These are phyloP conservation scores for Camellia lanceoleosa DNA, from an alignment of 148 eudicot species.

Conservation along the genomic window DNA sequence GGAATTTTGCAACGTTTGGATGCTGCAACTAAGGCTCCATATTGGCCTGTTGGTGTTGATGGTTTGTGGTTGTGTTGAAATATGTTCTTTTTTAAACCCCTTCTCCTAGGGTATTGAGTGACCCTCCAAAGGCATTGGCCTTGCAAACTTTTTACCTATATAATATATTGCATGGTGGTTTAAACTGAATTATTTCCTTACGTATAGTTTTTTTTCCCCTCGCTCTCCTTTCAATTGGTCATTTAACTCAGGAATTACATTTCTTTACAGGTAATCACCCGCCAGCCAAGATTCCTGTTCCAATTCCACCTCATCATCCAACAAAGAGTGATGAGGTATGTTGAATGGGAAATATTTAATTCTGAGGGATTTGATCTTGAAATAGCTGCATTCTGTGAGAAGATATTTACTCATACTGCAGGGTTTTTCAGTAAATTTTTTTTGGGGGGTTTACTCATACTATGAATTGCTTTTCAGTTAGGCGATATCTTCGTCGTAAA, in stretches of 20 bases:
- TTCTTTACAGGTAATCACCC: slow-evolving; percentile 69
- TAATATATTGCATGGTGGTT: neutral
- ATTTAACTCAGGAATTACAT: slow-evolving; percentile 20
- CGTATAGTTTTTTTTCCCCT: neutral
- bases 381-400: neutral
- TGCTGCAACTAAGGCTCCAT: slow-evolving; percentile 90
- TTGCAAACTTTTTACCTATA: neutral
- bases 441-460: neutral
- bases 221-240: neutral
- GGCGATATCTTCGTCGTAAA: neutral
- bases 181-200: slow-evolving; percentile 5
- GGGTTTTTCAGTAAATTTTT: neutral
- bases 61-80: slow-evolving; percentile 45
- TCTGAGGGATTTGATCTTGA: slow-evolving; percentile 9
- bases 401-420: neutral
- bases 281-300: slow-evolving; percentile 86
- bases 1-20: slow-evolving; percentile 67
- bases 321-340: slow-evolving; percentile 60
- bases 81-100: neutral
- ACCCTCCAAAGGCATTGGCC: neutral
- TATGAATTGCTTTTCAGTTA: neutral
- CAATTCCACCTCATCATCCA: slow-evolving; percentile 57
- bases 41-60: slow-evolving; percentile 87
- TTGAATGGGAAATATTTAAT: neutral
- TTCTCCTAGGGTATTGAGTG: neutral